Base-by-base conservation (phyloP, 192 early-diverging fungal genomes). In the Hyaloraphidium curvatum region DNA sequence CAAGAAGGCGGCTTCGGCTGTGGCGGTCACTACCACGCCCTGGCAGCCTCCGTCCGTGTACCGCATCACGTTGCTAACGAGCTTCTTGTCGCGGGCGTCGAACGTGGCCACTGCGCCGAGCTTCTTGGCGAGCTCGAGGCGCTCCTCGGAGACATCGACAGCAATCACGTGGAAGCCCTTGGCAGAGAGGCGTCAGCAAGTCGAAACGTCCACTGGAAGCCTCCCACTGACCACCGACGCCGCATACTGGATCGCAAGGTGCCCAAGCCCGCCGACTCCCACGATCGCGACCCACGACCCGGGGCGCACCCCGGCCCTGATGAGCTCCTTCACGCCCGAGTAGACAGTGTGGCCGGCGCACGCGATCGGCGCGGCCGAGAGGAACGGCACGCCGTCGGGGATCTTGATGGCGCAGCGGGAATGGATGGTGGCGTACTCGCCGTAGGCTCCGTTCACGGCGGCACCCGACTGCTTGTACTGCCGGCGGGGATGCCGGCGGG, bases 171-270 rank as follows among this genome's bases (percentile, higher is more conserved):
- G 43, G 25, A 22, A 48, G 14, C 43, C 43, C 17, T 22, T 14
- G 23, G 43, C 43, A 21, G 14, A 5, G 14, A 25, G 17, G 23
- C 25, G 25, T 48, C 25, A 25, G n/a, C n/a, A n/a, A n/a, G n/a
- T n/a, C n/a, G n/a, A n/a, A n/a, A n/a, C n/a, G n/a, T n/a, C n/a
- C n/a, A n/a, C n/a, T n/a, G n/a, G n/a, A n/a, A n/a, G n/a, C n/a
- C n/a, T n/a, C n/a, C n/a, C n/a, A n/a, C n/a, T n/a, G n/a, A n/a
- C n/a, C n/a, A n/a, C n/a, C n/a, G n/a, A n/a, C n/a, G n/a, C n/a
- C n/a, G n/a, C n/a, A n/a, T n/a, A n/a, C n/a, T n/a, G n/a, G 25
- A 48, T 48, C 17, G 43, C 43, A 7, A 48, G 43, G 43, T 48
- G 43, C 9, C 43, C 43, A 14, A 48, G 25, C 7, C 43, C 43